These are phyloP conservation scores for Babesia ovis DNA, from an alignment of 169 alveolate species.

Conservation along the genomic window DNA sequence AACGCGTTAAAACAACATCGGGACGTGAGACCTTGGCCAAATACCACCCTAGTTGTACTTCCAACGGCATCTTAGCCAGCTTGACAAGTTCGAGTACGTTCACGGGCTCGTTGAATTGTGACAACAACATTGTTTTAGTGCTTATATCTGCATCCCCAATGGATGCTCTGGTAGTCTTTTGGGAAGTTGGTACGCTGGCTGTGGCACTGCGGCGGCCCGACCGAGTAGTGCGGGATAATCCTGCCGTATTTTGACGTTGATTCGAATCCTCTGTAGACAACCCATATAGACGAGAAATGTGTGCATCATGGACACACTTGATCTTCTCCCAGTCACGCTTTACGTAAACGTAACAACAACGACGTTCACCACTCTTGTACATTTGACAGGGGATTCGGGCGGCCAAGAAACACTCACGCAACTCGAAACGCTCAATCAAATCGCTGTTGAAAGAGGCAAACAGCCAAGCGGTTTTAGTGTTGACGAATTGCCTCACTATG, in stretches of 20 bases:
- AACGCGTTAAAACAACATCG: slow-evolving; percentile 23
- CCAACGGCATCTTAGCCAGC: slow-evolving; percentile 56
- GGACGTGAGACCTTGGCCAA: slow-evolving; percentile 3
- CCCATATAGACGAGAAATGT: neutral
- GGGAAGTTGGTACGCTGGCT: neutral
- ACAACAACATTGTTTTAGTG: neutral
- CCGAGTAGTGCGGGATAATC: neutral
- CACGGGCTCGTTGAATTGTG: slow-evolving; percentile 51
- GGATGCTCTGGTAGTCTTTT: slow-evolving; percentile 1
- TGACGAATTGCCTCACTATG: slow-evolving; percentile 70
- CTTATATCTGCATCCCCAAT: slow-evolving; percentile 70
- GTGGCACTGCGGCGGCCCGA: neutral
- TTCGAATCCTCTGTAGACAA: neutral
- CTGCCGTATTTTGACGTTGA: neutral
- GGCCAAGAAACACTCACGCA: slow-evolving; percentile 68
- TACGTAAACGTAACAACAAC: slow-evolving; percentile 81
- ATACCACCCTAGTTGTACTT: slow-evolving; percentile 53
- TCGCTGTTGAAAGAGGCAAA: slow-evolving; percentile 74
- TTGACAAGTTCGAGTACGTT: slow-evolving; percentile 39
- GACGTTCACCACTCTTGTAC: slow-evolving; percentile 82
- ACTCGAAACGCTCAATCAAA: slow-evolving; percentile 69
- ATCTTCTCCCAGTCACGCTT: slow-evolving; percentile 77
- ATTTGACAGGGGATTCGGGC: slow-evolving; percentile 79
- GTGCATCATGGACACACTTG: slow-evolving; percentile 15
- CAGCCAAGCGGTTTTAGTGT: slow-evolving; percentile 71